Conservation (phyloP, 192 early-diverging fungal species). For the Coemansia sp. region DNA sequence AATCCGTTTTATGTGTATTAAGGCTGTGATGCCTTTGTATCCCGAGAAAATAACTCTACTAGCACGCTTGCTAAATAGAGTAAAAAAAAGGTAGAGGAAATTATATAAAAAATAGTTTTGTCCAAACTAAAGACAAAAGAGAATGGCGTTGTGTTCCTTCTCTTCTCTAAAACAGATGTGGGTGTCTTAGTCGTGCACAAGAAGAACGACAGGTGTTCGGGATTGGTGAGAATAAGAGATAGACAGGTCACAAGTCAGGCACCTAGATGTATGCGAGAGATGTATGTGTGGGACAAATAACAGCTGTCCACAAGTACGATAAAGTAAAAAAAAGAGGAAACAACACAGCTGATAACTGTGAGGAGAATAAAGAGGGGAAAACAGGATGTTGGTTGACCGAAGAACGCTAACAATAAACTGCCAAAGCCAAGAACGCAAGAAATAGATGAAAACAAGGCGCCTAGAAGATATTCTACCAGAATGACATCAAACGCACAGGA, state of each 20-base stretch:
- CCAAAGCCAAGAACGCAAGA: neutral
- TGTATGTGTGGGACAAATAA: neutral
- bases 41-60: neutral
- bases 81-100: constrained; percentile 2
- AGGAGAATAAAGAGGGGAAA: neutral
- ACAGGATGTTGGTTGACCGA: neutral
- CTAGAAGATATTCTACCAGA: neutral
- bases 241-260: constrained; percentile 1
- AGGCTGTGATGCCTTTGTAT: neutral
- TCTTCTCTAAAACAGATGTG: neutral
- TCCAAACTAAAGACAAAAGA: constrained; percentile 3
- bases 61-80: constrained; percentile 4
- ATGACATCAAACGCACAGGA: neutral
- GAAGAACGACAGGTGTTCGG: neutral
- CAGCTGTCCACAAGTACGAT: neutral
- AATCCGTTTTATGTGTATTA: too few species aligned
- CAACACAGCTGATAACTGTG: neutral
- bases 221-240: neutral
- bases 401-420: neutral
- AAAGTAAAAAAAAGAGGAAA: neutral
- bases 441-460: neutral
- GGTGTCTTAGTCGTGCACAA: neutral
- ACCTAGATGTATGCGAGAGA: neutral
- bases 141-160: constrained; percentile 1
- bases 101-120: constrained; percentile 6